These are phyloP conservation scores for Coffea humblotiana DNA, from an alignment of 305 asterid genomes.

Conservation along the genomic window DNA sequence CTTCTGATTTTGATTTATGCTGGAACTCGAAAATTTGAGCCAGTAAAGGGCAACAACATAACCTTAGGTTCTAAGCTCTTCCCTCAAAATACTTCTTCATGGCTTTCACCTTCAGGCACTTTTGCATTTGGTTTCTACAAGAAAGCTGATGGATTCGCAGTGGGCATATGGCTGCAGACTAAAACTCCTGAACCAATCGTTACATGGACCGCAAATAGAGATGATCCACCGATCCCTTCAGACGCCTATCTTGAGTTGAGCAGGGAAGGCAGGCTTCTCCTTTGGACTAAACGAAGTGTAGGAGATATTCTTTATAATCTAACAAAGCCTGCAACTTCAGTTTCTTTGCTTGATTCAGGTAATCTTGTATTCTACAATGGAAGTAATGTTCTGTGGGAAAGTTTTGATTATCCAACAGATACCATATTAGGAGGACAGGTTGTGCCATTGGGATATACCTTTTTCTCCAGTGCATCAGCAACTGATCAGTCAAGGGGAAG, in stretches of 20 bases:
- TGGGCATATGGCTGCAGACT: slow-evolving; percentile 18
- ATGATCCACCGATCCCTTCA: background rate
- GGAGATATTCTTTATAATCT: slow-evolving; percentile 10
- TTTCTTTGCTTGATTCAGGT: no score
- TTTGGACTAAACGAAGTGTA: slow-evolving; percentile 13
- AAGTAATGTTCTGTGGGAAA: slow-evolving; percentile 24
- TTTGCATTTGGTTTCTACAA: slow-evolving; percentile 20
- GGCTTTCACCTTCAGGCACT: slow-evolving; percentile 15
- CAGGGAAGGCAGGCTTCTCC: slow-evolving; percentile 16
- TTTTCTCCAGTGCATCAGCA: slow-evolving; percentile 23
- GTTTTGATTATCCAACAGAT: slow-evolving; percentile 28
- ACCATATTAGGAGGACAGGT: slow-evolving; percentile 30
- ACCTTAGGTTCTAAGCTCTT: slow-evolving; percentile 13
- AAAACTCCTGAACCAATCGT: background rate
- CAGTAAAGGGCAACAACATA: background rate
- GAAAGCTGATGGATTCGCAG: slow-evolving; percentile 11
- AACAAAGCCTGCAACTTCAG: slow-evolving; percentile 9
- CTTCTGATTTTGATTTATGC: background rate
- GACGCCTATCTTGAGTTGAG: slow-evolving; percentile 25
- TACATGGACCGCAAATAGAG: background rate
- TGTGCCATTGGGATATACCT: slow-evolving; percentile 6
- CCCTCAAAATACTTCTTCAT: slow-evolving; percentile 1
- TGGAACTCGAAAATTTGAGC: background rate
- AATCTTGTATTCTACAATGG: slow-evolving; percentile 39
- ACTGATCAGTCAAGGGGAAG: slow-evolving; percentile 28